Base-by-base conservation (phyloP, 2,329 filamentous ascomycete species). In the Alternaria alternata region DNA sequence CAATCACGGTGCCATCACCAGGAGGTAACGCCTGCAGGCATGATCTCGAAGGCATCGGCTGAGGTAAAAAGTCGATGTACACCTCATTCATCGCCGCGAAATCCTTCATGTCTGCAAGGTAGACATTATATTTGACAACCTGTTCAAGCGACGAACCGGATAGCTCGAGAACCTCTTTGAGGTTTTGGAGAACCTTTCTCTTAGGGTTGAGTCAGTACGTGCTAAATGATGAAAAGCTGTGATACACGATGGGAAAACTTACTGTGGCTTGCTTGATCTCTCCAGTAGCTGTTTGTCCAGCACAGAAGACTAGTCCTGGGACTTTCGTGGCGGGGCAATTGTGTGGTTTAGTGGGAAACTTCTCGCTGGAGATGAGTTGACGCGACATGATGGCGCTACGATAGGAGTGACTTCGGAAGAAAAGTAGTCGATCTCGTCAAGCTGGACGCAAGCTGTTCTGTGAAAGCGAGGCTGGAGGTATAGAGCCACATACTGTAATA, bases 41-140 rank as follows among this genome's bases (percentile, higher is more conserved):
- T 20, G 57, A 61, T 20, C 65, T 51, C 26, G 62, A 64, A 7
- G 67, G 68, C 66, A 69, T 70, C 1, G 68, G 68, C 57, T 70
- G 55, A 5, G 68, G 68, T 22, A 70, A 42, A 49, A 70, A 70
- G n/a, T 70, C 66, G 39, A 73, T 71, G 54, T 74, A 74, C 20
- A 68, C 71, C 51, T 73, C 67, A 61, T 74, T 74, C 71, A 74
- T 74, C 1, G 65, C 67, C 8, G 70, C 70, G 20, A 74, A 74
- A 57, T 73, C 67, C 43, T 69, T 70, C 70, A 74, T 74, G 48
- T 71, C 64, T 32, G 68, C 66, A 11, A 74, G 63, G 54, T 70
- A 74, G 26, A 74, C 70, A 48, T 74, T 74, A 62, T 73, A 71
- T 56, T 73, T 74, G 59, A 74, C 69, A n/a, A 74, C 69, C 46